Base-by-base conservation (phyloP, 345 rosid species). In the Bruguiera gymnorhiza region DNA sequence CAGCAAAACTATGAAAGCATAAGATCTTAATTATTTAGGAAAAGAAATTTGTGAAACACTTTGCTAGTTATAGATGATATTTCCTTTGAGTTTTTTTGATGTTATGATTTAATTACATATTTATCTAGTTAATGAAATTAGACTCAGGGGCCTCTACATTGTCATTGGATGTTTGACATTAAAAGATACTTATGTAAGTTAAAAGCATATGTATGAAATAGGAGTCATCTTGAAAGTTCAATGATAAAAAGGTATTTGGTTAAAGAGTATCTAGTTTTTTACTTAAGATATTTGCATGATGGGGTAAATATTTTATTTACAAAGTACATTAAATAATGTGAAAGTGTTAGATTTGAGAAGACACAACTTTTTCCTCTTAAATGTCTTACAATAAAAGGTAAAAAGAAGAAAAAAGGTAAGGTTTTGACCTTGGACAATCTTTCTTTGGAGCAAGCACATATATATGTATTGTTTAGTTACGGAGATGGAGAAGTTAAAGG, bases 101-200 rank as follows among this genome's bases (percentile, higher is more conserved):
- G 2, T 27, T 27, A 27, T 27, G 2, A 2, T 27, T 27, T 2
- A 27, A 2, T 0, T 27, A 27, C 29, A 1, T 27, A 27, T 27
- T 27, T 2, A 1, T 27, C 29, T 27, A 27, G 2, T 27, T 27
- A 27, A 27, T 27, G 2, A 27, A 27, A 27, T 27, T 27, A 27
- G 2, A 27, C 29, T 27, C 0, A 27, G 29, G 29, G 29, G 29
- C 69, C 51, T 1, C 6, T 43, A 0, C 20, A 37, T 8, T 75
- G 39, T 55, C 68, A 24, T 1, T 68, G 77, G 72, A 74, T 74
- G 62, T 74, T 59, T 8, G 52, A 37, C 0, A 32, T 59, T 60
- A 63, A 74, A 30, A 23, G 63, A 63, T 62, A 24, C 24, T 24
- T 24, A 30, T 13, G 11, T 0, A 34, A 34, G 9, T 62, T 23